Conservation (phyloP, 192 early-diverging fungal species). For the Gryganskiella cystojenkinii region DNA sequence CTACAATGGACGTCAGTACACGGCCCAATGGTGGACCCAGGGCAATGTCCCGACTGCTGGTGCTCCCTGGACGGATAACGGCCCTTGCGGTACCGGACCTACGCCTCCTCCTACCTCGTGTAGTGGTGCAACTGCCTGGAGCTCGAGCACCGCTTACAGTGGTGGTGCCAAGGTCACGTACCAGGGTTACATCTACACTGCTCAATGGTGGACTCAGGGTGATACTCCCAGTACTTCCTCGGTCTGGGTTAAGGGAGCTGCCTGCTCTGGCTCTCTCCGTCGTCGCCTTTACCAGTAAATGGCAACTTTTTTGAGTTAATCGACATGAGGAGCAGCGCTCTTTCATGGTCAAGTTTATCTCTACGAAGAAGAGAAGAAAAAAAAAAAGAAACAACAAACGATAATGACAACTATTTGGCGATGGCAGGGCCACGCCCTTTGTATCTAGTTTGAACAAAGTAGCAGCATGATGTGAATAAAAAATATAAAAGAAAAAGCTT, state of each 20-base stretch:
- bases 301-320: background rate
- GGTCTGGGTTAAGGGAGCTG: constrained; percentile 38
- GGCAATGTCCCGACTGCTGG: constrained; percentile 34
- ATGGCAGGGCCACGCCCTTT: constrained; percentile 34
- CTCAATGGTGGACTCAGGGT: constrained; percentile 58
- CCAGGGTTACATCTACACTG: constrained; percentile 45
- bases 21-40: constrained; percentile 55
- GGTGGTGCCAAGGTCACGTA: constrained; percentile 50
- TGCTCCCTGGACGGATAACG: constrained; percentile 53
- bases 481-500: too few species aligned
- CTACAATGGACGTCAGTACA: constrained; percentile 59
- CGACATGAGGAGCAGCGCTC: constrained; percentile 3
- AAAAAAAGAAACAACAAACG: constrained; percentile 1
- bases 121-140: constrained; percentile 42
- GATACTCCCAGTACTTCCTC: constrained; percentile 40
- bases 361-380: background rate
- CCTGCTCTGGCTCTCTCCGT: constrained; percentile 26
- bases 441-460: too few species aligned
- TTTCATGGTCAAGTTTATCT: background rate
- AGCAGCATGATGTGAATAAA: too few species aligned
- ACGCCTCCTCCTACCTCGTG: constrained; percentile 27
- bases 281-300: constrained; percentile 31
- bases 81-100: constrained; percentile 35
- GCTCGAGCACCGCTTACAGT: constrained; percentile 28
- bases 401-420: background rate